phyloP scores from a whole-genome alignment of 2,329 filamentous ascomycete genomes.

The Pseudogymnoascus sp. region DNA sequence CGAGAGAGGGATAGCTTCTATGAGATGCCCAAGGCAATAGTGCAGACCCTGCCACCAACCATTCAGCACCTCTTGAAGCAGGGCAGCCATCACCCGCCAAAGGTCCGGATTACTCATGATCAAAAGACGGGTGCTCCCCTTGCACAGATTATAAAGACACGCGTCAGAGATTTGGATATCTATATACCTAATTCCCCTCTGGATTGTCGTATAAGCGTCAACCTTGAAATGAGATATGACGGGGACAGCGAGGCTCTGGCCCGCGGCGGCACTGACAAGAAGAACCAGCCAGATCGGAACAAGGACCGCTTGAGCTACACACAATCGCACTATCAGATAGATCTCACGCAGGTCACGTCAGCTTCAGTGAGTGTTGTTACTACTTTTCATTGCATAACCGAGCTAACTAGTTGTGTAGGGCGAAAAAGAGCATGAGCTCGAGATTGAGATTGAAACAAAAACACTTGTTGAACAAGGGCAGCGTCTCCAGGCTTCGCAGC shows the following conservation, averaged over 20 bases:
- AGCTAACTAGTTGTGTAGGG: slow-evolving; percentile 16
- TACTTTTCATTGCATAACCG: not conserved
- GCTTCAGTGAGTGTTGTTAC: slow-evolving; percentile 23
- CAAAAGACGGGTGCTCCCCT: slow-evolving; percentile 61
- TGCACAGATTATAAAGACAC: slow-evolving; percentile 82
- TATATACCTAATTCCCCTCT: slow-evolving; percentile 68
- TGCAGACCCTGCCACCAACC: slow-evolving; percentile 54
- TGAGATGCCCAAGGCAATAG: slow-evolving; percentile 55
- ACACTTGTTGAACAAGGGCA: slow-evolving; percentile 59
- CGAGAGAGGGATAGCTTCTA: slow-evolving; percentile 79
- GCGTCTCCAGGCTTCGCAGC: slow-evolving; percentile 41
- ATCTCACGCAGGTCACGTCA: slow-evolving; percentile 77
- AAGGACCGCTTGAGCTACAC: slow-evolving; percentile 91
- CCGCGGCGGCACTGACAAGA: slow-evolving; percentile 17
- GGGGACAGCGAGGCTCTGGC: slow-evolving; percentile 51
- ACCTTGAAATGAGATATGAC: slow-evolving; percentile 83
- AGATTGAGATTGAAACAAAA: slow-evolving; percentile 62
- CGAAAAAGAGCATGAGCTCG: slow-evolving; percentile 69
- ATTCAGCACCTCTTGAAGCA: slow-evolving; percentile 42
- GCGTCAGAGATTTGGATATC: slow-evolving; percentile 82
- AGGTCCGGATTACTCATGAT: slow-evolving; percentile 69
- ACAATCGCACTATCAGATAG: slow-evolving; percentile 80
- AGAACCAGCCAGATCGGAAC: slow-evolving; percentile 49
- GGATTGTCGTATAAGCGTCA: slow-evolving; percentile 90
- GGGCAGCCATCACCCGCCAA: slow-evolving; percentile 30